These are phyloP conservation scores for Stephanodiscus minutulus DNA, from an alignment of 108 stramenopile species.

Conservation along the genomic window DNA sequence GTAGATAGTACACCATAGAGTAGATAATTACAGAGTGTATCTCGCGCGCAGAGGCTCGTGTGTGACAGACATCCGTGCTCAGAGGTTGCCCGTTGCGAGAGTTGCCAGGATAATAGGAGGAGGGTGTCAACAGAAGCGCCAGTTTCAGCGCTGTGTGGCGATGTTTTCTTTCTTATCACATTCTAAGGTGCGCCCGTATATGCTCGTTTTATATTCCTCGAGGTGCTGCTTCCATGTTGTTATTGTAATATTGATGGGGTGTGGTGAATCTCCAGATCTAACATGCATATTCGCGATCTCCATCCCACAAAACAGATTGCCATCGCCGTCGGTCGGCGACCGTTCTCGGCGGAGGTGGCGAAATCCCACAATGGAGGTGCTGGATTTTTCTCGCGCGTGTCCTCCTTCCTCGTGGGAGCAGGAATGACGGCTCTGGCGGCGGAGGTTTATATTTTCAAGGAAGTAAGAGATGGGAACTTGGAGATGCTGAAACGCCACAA, in stretches of 20 bases:
- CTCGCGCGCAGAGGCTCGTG: too few species aligned
- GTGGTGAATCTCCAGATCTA: neutral
- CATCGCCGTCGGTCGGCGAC: constrained; percentile 5
- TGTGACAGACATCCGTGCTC: too few species aligned
- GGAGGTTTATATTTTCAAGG: constrained; percentile 78
- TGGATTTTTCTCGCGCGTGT: constrained; percentile 46
- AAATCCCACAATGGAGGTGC: constrained; percentile 30
- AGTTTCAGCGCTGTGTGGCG: too few species aligned
- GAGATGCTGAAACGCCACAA: constrained; percentile 72
- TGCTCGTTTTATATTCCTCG: neutral
- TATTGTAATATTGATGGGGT: neutral
- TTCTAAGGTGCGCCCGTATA: constrained; percentile 2
- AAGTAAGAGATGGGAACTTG: constrained; percentile 70
- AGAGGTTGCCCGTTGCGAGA: too few species aligned
- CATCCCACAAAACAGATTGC: neutral
- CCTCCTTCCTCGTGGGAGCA: constrained; percentile 78
- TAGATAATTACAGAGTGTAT: too few species aligned
- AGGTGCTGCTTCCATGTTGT: neutral
- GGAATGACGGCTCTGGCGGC: constrained; percentile 73
- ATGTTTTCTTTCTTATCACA: constrained; percentile 12
- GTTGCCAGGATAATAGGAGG: too few species aligned
- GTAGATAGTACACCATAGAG: too few species aligned
- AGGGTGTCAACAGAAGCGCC: too few species aligned
- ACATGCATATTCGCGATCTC: constrained; percentile 2
- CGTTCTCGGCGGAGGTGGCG: constrained; percentile 19